These are phyloP conservation scores for Neurospora discreta DNA, from an alignment of 495 filamentous ascomycete genomes.

Conservation along the genomic window DNA sequence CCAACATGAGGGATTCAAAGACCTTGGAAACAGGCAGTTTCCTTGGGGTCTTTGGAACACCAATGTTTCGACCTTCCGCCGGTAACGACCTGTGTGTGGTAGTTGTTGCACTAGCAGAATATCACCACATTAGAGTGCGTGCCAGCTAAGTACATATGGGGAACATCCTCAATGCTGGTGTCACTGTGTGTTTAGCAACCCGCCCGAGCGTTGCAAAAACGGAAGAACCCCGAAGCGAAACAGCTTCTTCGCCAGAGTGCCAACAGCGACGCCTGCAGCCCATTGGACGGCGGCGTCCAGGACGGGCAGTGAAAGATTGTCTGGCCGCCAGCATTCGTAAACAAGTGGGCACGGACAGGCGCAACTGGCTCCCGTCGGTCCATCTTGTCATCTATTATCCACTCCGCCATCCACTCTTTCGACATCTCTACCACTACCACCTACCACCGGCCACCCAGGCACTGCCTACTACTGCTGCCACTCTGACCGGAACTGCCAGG, in stretches of 20 bases:
- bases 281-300: neutral
- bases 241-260: neutral
- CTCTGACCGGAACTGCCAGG: neutral
- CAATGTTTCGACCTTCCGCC: neutral
- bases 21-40: neutral
- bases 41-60: neutral
- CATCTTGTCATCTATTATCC: neutral
- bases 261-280: neutral
- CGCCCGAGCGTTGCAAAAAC: neutral
- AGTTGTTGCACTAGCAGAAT: neutral
- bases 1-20: neutral
- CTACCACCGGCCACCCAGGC: neutral
- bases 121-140: neutral
- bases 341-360: neutral
- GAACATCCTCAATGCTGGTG: neutral
- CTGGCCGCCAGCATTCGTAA: neutral
- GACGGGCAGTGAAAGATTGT: neutral
- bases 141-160: neutral
- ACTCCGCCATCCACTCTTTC: constrained; percentile 2
- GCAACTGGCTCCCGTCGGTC: constrained; percentile 1
- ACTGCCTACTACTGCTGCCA: neutral
- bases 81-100: neutral
- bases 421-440: neutral
- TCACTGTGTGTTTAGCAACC: neutral
- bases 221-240: neutral